Base-by-base conservation (phyloP, 2,329 filamentous ascomycete genomes). In the Neonectria neomacrospora region DNA sequence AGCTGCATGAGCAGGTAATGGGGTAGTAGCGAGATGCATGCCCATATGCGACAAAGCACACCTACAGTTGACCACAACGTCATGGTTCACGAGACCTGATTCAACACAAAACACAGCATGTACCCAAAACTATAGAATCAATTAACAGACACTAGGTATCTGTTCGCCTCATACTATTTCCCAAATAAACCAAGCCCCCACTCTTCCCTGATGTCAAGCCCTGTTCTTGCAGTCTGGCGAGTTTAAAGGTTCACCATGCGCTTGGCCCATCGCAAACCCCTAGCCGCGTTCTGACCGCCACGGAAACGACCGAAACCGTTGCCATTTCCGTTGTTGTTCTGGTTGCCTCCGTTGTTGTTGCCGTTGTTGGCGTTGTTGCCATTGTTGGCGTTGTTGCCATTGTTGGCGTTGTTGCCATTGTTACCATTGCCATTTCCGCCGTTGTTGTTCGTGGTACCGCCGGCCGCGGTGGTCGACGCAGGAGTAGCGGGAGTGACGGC, bases 261-360 rank as follows among this genome's bases (percentile, higher is more conserved):
- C 53, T 48, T 61, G 5, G 64, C 61, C 64, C 64, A 66, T 39
- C 64, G 22, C 64, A 66, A 32, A 2, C 48, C 50, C 14, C 41
- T 28, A 10, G 32, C 34, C 1, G 37, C 55, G n/a, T 47, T 52
- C 20, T 47, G 59, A 18, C 58, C 34, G 23, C 56, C 56, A 12
- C 48, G 47, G 16, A 48, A 56, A 3, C 59, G 18, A 42, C 55
- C 48, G 30, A 54, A 61, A 2, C 51, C 58, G 26, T 65, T 62
- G 28, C 30, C 37, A 22, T 58, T 56, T 10, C 30, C 54, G 32
- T 42, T 39, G 14, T 58, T 58, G 18, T 54, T 47, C 1, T 11
- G 16, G 22, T 26, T 39, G 44, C 52, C 26, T 5, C 30, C 44
- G 22, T 59, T 52, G 6, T 22, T 30, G 18, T 53, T 47, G 16